phyloP scores from a whole-genome alignment of 257 asterid genomes.

The Nicotiana obtusifolia region DNA sequence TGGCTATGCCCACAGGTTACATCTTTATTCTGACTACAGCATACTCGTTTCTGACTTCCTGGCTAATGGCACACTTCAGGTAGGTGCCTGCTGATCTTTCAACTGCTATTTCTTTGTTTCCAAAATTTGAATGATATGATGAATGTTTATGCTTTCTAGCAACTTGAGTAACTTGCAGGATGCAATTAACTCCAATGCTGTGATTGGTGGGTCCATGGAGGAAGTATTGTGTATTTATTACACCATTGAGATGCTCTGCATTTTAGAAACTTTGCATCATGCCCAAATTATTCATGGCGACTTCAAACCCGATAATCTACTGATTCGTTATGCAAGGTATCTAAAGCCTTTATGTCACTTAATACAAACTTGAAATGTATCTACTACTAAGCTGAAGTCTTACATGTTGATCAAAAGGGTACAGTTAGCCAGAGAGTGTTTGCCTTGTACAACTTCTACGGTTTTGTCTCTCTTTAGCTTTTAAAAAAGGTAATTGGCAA shows the following conservation, averaged over 20 bases:
- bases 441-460: not conserved
- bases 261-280: slow-evolving; percentile 67
- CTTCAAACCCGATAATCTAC: slow-evolving; percentile 93
- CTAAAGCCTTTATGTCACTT: not conserved
- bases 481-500: not conserved
- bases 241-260: slow-evolving; percentile 90
- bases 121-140: not conserved
- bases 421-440: not conserved
- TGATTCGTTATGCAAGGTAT: slow-evolving; percentile 91
- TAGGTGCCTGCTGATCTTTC: slow-evolving; percentile 25
- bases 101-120: not conserved
- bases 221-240: slow-evolving; percentile 80
- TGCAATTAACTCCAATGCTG: slow-evolving; percentile 67
- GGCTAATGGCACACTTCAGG: slow-evolving; percentile 94
- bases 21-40: slow-evolving; percentile 91
- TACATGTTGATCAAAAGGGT: not conserved
- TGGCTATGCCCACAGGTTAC: slow-evolving; percentile 85
- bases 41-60: slow-evolving; percentile 72
- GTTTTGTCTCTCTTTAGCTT: not conserved
- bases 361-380: not conserved
- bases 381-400: not conserved
- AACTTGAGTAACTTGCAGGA: slow-evolving; percentile 47
- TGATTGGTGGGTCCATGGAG: slow-evolving; percentile 73
- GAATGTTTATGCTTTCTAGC: slow-evolving; percentile 13
- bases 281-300: slow-evolving; percentile 85